Conservation (phyloP, 2,329 filamentous ascomycete genomes). For the Beauveria brongniartii region DNA sequence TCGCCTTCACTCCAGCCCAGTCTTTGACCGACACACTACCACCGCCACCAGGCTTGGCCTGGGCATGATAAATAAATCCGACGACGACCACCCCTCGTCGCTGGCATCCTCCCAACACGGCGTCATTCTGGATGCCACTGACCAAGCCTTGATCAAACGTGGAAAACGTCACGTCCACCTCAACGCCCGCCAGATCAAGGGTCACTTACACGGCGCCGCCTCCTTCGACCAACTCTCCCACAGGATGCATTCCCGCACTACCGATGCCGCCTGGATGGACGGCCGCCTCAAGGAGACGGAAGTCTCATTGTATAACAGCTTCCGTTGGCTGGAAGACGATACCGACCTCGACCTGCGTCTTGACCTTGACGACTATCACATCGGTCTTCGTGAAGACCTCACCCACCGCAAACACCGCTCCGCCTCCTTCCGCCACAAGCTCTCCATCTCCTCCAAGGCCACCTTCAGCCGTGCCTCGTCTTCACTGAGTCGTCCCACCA, state of each 20-base stretch:
- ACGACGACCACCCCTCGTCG: not conserved
- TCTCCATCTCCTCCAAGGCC: slow-evolving; percentile 60
- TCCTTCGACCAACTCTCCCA: slow-evolving; percentile 11
- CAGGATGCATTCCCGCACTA: slow-evolving; percentile 19
- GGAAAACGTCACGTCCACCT: slow-evolving; percentile 20
- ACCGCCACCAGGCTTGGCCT: slow-evolving; percentile 1
- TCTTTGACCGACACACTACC: not conserved
- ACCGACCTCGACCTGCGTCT: slow-evolving; percentile 61
- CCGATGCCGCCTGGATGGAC: slow-evolving; percentile 14
- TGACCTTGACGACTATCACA: slow-evolving; percentile 62
- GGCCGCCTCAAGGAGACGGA: slow-evolving; percentile 26
- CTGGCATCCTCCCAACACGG: slow-evolving; percentile 19
- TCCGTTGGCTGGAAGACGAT: slow-evolving; percentile 68
- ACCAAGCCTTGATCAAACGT: slow-evolving; percentile 20
- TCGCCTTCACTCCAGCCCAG: slow-evolving; percentile 2
- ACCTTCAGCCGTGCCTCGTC: slow-evolving; percentile 51
- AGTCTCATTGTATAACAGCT: slow-evolving; percentile 56
- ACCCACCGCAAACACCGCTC: slow-evolving; percentile 37
- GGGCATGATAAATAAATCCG: not conserved
- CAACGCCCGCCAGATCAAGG: not conserved
- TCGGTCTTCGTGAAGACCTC: slow-evolving; percentile 47
- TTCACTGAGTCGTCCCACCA: slow-evolving; percentile 39
- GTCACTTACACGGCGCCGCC: slow-evolving; percentile 5
- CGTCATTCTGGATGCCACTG: slow-evolving; percentile 27
- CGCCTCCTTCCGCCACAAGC: slow-evolving; percentile 59